Evolutionary conservation across 1,139 yeast genomes (phyloP).

Genomic region (Magnusiomyces magnusii): DNA sequence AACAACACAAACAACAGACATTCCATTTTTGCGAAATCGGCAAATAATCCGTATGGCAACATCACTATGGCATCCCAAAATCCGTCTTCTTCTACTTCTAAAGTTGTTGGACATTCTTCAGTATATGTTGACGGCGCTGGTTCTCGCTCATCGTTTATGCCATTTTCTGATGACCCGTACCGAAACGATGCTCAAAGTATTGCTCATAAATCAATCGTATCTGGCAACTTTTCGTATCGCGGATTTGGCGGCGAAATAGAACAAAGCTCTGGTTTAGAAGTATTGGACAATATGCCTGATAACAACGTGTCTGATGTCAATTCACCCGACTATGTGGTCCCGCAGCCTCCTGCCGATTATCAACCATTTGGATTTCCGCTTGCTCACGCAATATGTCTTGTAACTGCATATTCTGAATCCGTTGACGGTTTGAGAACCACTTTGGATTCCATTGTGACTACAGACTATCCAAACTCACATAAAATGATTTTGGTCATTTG

Average conservation of each 20-base stretch:
- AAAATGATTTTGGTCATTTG: slow-evolving; percentile 76
- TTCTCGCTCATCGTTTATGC: slow-evolving; percentile 25
- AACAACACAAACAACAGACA: slow-evolving; percentile 25
- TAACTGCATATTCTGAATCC: slow-evolving; percentile 94
- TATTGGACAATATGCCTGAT: slow-evolving; percentile 12
- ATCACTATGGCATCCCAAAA: slow-evolving; percentile 35
- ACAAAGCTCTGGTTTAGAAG: slow-evolving; percentile 12
- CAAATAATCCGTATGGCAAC: slow-evolving; percentile 17
- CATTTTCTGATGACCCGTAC: slow-evolving; percentile 20
- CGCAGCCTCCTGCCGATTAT: slow-evolving; percentile 85
- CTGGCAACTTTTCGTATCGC: slow-evolving; percentile 26
- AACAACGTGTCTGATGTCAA: slow-evolving; percentile 18
- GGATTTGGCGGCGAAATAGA: slow-evolving; percentile 22
- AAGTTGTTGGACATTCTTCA: slow-evolving; percentile 32
- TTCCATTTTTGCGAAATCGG: slow-evolving; percentile 22
- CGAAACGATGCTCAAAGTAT: slow-evolving; percentile 7
- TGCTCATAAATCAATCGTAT: slow-evolving; percentile 9
- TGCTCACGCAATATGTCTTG: slow-evolving; percentile 74
- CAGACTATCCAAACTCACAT: slow-evolving; percentile 93
- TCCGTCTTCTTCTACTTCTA: slow-evolving; percentile 32
- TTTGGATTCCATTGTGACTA: slow-evolving; percentile 82
- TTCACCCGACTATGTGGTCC: slow-evolving; percentile 63
- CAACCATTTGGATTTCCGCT: slow-evolving; percentile 87
- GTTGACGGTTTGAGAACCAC: slow-evolving; percentile 79
- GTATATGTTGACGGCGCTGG: slow-evolving; percentile 24